Base-by-base conservation (phyloP, 2,329 filamentous ascomycete genomes). In the Macroventuria anomochaeta region DNA sequence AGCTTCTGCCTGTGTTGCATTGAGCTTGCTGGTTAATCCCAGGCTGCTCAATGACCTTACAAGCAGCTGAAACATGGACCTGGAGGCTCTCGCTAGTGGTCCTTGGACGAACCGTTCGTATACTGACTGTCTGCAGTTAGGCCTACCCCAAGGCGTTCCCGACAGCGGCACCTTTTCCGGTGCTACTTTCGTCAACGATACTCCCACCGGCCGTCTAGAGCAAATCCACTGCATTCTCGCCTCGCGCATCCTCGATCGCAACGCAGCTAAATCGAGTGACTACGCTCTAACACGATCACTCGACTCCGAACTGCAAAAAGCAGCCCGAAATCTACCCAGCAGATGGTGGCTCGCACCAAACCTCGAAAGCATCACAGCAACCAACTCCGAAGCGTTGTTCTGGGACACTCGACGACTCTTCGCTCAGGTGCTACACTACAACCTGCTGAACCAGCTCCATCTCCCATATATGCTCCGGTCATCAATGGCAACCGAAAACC, bases 81-180 rank as follows among this genome's bases (percentile, higher is more conserved):
- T n/a, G n/a, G n/a, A n/a, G n/a, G n/a, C n/a, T n/a, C n/a, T n/a
- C n/a, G n/a, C n/a, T n/a, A n/a, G n/a, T n/a, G n/a, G n/a, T n/a
- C n/a, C n/a, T n/a, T n/a, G n/a, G n/a, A n/a, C n/a, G n/a, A n/a
- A n/a, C n/a, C n/a, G n/a, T n/a, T n/a, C n/a, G n/a, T n/a, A 59
- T 12, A 61, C 67, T 7, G 78, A 80, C 33, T 76, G 65, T 6
- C 56, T 80, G 1, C 71, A 78, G 59, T 64, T 80, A 0, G 76
- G 77, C 2, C 63, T 80, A 10, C 28, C 28, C 5, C 28, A 29
- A 29, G 28, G 28, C 28, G 11, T 10, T 5, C 12, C 28, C 5
- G 28, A 29, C 11, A 10, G 5, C 3, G 5, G 5, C 7, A 29
- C 11, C 5, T 5, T 10, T 10, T 6, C 28, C 28, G 28, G 11